These are phyloP conservation scores for Backusella circina DNA, from an alignment of 192 early-diverging fungal species.

Conservation along the genomic window DNA sequence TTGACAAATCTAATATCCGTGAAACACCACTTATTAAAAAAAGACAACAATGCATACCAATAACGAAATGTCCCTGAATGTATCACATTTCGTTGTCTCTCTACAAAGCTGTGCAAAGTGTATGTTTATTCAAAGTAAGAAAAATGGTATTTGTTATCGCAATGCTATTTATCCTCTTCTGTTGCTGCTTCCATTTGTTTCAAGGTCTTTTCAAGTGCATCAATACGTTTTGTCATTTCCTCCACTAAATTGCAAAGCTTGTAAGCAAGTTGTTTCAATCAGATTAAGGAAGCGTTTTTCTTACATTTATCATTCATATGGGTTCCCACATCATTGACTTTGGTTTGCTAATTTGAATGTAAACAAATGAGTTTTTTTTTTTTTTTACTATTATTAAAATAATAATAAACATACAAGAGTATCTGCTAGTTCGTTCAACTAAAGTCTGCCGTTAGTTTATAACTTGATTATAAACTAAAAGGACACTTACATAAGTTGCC, in stretches of 20 bases:
- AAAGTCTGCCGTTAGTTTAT: too few relatives aligned
- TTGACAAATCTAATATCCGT: too few relatives aligned
- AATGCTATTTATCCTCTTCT: not conserved
- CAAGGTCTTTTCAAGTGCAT: not conserved
- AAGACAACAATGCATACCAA: too few relatives aligned
- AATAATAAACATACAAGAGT: not conserved
- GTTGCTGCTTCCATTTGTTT: conserved; percentile 6
- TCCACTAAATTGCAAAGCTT: not conserved
- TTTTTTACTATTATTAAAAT: not conserved
- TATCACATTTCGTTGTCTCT: too few relatives aligned
- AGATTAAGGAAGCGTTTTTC: not conserved
- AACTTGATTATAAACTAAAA: too few relatives aligned
- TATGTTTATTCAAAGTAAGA: not conserved
- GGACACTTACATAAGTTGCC: not conserved
- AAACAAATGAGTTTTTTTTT: not conserved
- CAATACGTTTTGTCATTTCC: not conserved
- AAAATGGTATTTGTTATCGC: not conserved
- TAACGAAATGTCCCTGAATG: too few relatives aligned
- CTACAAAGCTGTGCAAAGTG: not conserved
- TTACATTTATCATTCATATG: conserved; percentile 13
- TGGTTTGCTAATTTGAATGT: not conserved
- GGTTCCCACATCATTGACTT: not conserved
- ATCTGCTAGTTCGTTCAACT: not conserved
- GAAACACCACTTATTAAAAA: too few relatives aligned
- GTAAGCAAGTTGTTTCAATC: too few relatives aligned